Evolutionary conservation across 1,139 yeast genomes (phyloP), one percentile per base, ranked within the genome.

Genomic region (Geotrichum fermentans): DNA sequence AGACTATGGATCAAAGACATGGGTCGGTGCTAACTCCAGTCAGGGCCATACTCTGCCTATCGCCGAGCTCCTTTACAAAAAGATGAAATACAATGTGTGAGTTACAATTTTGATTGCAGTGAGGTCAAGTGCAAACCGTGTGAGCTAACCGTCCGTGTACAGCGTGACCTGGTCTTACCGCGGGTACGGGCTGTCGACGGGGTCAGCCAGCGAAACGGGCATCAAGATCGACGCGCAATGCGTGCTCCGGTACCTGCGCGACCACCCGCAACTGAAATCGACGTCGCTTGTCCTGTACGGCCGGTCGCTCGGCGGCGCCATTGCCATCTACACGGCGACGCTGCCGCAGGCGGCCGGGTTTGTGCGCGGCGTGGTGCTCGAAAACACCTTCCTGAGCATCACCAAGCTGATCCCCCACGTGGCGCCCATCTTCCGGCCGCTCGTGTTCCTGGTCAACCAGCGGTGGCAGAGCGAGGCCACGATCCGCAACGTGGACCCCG

Each of bases 281-380:
- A 74, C 84, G 1, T 71, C 81, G 6, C 58, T 90, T 4, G 69
- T 88, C 0, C 72, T 89, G 16, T 90, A 89, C 63, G 98, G 98
- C 1, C 74, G 97, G 50, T 86, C 96, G 4, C 72, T 92, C 21
- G 98, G 98, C 22, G 97, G 98, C 1, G 98, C 98, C 0, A 96
- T 88, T 22, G 89, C 95, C 6, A 77, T 89, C 18, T 85, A 89
- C 65, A 77, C 88, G 47, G 90, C 95, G 0, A 74, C 89, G 1
- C 55, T 61, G 20, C 56, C 62, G 32, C 56, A 59, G 33, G 59
- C 62, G 69, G 74, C 78, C 1, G 58, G 67, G 0, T 56, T 72
- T 18, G 69, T 87, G 16, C 72, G 73, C 51, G 96, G 83, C 1
- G 59, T 90, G 11, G 75, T 90, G 1, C 66, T 92, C 43, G 98